phyloP scores from a whole-genome alignment of 345 rosid genomes.

The Psidium friedrichsthalianum region DNA sequence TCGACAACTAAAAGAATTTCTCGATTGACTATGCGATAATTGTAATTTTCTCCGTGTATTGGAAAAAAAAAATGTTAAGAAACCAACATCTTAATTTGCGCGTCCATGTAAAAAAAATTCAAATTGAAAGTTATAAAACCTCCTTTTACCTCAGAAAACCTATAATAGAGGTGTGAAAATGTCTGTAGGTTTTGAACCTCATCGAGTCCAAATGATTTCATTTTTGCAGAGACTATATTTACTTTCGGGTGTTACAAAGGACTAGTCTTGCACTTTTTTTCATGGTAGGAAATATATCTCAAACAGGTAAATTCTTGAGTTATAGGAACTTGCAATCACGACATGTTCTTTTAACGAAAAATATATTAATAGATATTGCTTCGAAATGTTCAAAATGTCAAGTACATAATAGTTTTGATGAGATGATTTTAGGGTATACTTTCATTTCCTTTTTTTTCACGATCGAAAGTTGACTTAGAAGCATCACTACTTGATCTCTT shows the following conservation, averaged over 20 bases:
- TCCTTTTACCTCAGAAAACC: background rate
- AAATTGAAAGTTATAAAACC: background rate
- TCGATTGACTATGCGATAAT: background rate
- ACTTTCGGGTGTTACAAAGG: background rate
- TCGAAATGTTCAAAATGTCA: background rate
- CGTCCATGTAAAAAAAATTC: background rate
- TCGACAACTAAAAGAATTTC: background rate
- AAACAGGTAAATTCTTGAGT: background rate
- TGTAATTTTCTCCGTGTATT: background rate
- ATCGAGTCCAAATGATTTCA: background rate
- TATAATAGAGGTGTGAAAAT: background rate
- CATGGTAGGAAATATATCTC: background rate
- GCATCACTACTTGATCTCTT: background rate
- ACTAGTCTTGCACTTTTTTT: background rate
- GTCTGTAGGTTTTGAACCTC: background rate
- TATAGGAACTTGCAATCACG: background rate
- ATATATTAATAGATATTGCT: background rate
- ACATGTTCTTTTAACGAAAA: background rate
- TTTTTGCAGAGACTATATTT: background rate
- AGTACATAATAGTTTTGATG: background rate
- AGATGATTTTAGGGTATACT: background rate
- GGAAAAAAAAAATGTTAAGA: background rate
- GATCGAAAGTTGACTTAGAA: background rate
- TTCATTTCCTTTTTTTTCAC: background rate
- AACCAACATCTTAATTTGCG: background rate